Evolutionary conservation across 306 rosid genomes (phyloP), one percentile per base, ranked within the genome.

Genomic region (Citrullus mucosospermus): DNA sequence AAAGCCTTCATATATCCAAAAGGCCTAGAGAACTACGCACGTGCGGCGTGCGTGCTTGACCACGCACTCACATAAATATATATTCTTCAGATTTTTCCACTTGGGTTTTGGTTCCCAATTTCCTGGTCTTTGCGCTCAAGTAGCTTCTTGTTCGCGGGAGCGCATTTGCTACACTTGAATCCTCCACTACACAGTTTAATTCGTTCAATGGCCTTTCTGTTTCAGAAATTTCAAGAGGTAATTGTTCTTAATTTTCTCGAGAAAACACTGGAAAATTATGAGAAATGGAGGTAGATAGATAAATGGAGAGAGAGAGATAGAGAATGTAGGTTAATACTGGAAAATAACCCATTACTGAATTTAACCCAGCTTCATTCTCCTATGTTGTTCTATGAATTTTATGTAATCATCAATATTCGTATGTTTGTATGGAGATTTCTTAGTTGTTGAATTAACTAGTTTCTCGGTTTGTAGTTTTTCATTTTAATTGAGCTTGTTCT

Each of bases 211-310:
- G 96, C 93, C 43, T 87, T 89, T 83, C 86, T 94, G 25, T 93
- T 93, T 82, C 87, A 88, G 67, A 91, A 88, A 82, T 92, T 92
- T 83, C 98, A 92, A 85, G 96, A 92, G 93, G 97, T 89, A 75
- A 48, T 28, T 70, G 78, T 66, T 81, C 81, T 59, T 20, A 16
- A 18, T 22, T 77, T 43, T 20, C 39, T 54, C 20, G 43, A 25
- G 10, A 46, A 48, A 48, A 7, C 58, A 12, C 76, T 71, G 76
- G 14, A 46, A 71, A 71, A 71, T 71, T 6, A 68, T 36, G 6
- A 16, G 6, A 25, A 48, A 6, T 43, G 32, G 54, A 68, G 28
- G 28, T 25, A 25, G 28, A 25, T 25, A 25, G 28, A 25, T 25
- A 25, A 25, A 25, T 25, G 28, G 28, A 25, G 28, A 25, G 17